Evolutionary conservation across 768 basidiomycete genomes (phyloP).

Genomic region (Agaricus blazei): DNA sequence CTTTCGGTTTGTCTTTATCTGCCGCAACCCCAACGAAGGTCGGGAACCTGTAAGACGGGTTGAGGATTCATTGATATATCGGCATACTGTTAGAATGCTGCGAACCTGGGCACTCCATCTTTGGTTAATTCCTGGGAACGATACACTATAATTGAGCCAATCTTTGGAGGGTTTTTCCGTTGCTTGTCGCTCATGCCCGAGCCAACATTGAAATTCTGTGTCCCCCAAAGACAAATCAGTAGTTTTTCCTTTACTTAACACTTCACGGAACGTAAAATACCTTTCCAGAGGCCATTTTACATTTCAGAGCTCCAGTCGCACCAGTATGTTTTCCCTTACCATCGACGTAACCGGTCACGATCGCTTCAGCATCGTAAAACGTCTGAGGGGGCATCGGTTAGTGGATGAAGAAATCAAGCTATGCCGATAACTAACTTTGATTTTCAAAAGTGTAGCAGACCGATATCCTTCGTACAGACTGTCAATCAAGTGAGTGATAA

Average conservation of each 20-base stretch:
- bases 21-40: slow-evolving; percentile 45
- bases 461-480: slow-evolving; percentile 41
- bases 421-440: slow-evolving; percentile 34
- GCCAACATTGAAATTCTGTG: slow-evolving; percentile 51
- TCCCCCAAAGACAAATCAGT: too few species aligned
- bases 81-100: background rate
- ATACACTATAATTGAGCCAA: slow-evolving; percentile 52
- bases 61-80: background rate
- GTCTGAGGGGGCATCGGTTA: slow-evolving; percentile 24
- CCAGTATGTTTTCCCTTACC: slow-evolving; percentile 49
- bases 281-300: slow-evolving; percentile 59
- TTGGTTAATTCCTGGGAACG: slow-evolving; percentile 56
- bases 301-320: slow-evolving; percentile 44
- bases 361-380: slow-evolving; percentile 57
- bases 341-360: slow-evolving; percentile 52
- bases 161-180: slow-evolving; percentile 47
- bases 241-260: too few species aligned
- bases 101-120: slow-evolving; percentile 52
- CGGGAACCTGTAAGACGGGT: slow-evolving; percentile 38
- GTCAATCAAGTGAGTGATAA: background rate
- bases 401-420: too few species aligned
- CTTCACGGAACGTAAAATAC: slow-evolving; percentile 19
- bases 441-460: slow-evolving; percentile 45
- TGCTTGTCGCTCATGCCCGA: slow-evolving; percentile 51
- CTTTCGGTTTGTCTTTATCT: slow-evolving; percentile 51